Base-by-base conservation (phyloP, 2,329 filamentous ascomycete genomes). In the Thermochaetoides dissita region DNA sequence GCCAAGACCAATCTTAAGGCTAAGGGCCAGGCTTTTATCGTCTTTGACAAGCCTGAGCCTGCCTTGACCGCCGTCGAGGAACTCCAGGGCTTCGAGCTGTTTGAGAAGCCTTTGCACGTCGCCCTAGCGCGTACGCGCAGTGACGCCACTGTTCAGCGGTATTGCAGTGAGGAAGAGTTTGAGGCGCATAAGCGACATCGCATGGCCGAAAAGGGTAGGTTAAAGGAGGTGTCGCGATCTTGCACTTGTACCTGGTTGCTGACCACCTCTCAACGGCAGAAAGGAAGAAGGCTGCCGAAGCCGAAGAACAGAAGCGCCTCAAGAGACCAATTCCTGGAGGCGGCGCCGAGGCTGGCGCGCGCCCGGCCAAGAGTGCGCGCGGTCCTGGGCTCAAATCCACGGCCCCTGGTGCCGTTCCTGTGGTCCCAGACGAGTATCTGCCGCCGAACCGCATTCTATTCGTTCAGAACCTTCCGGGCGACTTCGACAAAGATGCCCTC, bases 391-490 rank as follows among this genome's bases (percentile, higher is more conserved):
- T 89, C 65, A 93, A 93, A 60, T 76, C 84, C 6, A 82, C 81
- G 1, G 77, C 76, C 44, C 72, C 77, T 6, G 69, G 76, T 10
- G 71, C 77, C 1, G 70, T 80, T 3, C 72, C 82, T 8, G 81
- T 87, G 42, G 80, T 96, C 11, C 87, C 88, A n/a, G 91, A 96
- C 72, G 91, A 98, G 64, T 96, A 94, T 62, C 75, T 96, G 4
- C 89, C 89, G 4, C 89, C 91, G 32, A 96, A 96, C 74, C 95
- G 94, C 68, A 94, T 87, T 51, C 74, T 98, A 32, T 94, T 96
- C 65, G 69, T 96, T 47, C 86, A 93, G 66, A 89, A 96, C 55
- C 65, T 98, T 32, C 88, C 91, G 7, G 84, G 89, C 49, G 83
- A 86, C 50, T 86, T 84, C 63, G 83, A 84, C 59, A 77, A 84